Evolutionary conservation across 768 basidiomycete species (phyloP).

Genomic region (Xanthoconium purpureum): DNA sequence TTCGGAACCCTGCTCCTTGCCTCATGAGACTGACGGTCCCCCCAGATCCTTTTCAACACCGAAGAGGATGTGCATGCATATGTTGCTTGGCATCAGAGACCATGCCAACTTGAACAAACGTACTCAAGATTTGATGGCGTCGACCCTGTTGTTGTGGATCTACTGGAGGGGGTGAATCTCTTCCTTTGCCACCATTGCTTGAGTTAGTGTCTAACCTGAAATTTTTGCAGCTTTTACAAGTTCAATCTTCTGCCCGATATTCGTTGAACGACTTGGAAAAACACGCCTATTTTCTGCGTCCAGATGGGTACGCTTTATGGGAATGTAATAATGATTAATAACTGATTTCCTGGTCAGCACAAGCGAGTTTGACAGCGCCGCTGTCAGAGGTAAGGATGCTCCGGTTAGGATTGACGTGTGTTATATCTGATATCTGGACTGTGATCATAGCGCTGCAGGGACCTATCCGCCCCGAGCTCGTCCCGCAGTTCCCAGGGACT

Average conservation of each 20-base stretch:
- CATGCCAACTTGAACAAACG: constrained; percentile 2
- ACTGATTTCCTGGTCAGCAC: constrained; percentile 10
- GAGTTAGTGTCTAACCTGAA: neutral
- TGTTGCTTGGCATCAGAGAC: constrained; percentile 16
- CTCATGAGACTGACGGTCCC: neutral
- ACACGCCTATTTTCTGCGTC: constrained; percentile 23
- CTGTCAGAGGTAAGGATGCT: constrained; percentile 19
- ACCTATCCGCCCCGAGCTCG: constrained; percentile 20
- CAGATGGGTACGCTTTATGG: constrained; percentile 18
- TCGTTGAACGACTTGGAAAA: constrained; percentile 20
- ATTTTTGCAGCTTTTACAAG: constrained; percentile 17
- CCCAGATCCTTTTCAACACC: constrained; percentile 33
- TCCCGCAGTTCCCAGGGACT: constrained; percentile 8
- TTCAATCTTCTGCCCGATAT: constrained; percentile 14
- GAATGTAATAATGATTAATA: neutral
- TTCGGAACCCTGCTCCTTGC: neutral
- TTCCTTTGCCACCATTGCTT: neutral
- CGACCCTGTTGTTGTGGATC: constrained; percentile 16
- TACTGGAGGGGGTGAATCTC: constrained; percentile 33
- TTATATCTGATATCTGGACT: constrained; percentile 8
- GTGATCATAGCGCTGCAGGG: constrained; percentile 14
- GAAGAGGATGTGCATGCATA: constrained; percentile 22
- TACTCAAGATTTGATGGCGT: constrained; percentile 28
- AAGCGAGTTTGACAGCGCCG: constrained; percentile 24
- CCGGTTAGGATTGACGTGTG: neutral